Conservation (phyloP, 164 flowering plant species). For the Vitis amurensis region DNA sequence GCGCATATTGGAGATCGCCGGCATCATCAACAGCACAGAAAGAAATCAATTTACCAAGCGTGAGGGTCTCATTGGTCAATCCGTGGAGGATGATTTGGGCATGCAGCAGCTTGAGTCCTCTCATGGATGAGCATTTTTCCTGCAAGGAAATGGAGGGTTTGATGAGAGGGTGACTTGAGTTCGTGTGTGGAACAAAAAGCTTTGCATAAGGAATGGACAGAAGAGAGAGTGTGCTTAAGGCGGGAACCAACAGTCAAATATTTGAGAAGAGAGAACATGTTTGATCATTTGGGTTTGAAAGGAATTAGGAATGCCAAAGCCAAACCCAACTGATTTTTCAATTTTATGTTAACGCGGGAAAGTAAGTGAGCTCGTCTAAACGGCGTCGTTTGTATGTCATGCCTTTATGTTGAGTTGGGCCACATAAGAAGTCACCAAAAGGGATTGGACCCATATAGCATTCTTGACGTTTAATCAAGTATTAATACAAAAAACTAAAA, state of each 20-base stretch:
- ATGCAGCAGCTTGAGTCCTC: conserved; percentile 29
- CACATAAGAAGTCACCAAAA: no score
- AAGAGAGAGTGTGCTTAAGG: background rate
- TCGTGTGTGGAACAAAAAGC: background rate
- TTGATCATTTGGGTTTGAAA: no score
- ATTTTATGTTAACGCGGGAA: no score
- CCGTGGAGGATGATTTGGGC: conserved; percentile 31
- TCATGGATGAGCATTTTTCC: conserved; percentile 34
- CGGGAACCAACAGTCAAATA: conserved; percentile 25
- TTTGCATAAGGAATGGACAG: background rate
- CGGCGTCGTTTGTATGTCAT: no score
- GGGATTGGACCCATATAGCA: no score
- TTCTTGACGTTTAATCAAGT: no score
- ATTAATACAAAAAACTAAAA: no score
- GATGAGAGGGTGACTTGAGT: conserved; percentile 6
- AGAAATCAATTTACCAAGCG: conserved; percentile 28
- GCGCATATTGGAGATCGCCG: conserved; percentile 34
- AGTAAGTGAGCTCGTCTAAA: no score
- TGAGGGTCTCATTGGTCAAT: conserved; percentile 17
- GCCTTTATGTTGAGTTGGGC: no score
- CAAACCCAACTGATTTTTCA: no score
- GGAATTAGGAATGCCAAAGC: no score
- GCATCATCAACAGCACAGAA: conserved; percentile 21
- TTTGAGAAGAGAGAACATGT: conserved; percentile 15
- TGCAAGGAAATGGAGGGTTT: conserved; percentile 21